Evolutionary conservation across 75 land plant species (phyloP).

Genomic region (Pseudotsuga menziesii): DNA sequence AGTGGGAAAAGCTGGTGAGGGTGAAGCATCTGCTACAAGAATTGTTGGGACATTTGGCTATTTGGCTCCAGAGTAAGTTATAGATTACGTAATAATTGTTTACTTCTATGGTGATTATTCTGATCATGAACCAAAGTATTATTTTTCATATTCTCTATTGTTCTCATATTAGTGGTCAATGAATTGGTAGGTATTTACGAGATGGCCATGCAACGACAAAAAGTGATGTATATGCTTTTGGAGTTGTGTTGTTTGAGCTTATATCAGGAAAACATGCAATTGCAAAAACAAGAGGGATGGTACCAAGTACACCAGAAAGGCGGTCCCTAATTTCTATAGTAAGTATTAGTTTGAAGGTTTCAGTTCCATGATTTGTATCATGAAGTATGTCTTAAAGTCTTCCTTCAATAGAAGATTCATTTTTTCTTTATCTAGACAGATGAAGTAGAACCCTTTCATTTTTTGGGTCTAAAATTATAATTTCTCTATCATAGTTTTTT

Average conservation of each 20-base stretch:
- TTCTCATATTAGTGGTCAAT: neutral
- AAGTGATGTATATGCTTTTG: conserved; percentile 90
- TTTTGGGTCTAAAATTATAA: too few species aligned
- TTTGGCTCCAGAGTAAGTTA: conserved; percentile 62
- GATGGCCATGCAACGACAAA: conserved; percentile 77
- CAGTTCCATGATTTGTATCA: neutral
- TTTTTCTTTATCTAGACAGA: neutral
- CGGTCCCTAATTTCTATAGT: conserved; percentile 79
- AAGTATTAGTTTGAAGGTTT: conserved; percentile 17
- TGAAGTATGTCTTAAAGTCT: neutral
- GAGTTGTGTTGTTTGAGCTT: conserved; percentile 82
- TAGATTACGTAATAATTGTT: too few species aligned
- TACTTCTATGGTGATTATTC: too few species aligned
- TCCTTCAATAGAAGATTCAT: neutral
- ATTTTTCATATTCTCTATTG: too few species aligned
- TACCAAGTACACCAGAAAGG: conserved; percentile 50
- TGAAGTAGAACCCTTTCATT: neutral
- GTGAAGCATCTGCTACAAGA: conserved; percentile 30
- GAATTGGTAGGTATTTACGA: conserved; percentile 51
- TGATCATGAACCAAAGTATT: too few species aligned
- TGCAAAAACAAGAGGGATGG: conserved; percentile 34
- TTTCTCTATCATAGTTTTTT: neutral
- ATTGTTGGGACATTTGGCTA: conserved; percentile 74
- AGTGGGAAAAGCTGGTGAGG: conserved; percentile 35
- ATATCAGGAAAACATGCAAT: conserved; percentile 77